phyloP scores from a whole-genome alignment of 345 rosid genomes.

The Eutrema japonicum region DNA sequence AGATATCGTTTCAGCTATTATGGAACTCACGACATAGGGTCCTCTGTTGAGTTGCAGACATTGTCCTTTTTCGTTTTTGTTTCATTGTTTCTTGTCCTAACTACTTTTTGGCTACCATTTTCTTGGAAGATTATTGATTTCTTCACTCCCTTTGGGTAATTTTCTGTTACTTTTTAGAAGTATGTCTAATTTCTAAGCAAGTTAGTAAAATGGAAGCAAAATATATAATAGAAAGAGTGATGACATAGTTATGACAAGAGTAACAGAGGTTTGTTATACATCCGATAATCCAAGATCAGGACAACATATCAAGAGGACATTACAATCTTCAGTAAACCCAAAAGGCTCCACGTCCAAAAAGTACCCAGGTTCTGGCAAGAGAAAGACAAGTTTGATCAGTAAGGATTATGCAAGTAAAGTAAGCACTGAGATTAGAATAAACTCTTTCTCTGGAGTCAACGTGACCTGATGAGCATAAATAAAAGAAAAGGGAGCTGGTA shows the following conservation, averaged over 20 bases:
- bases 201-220: background rate
- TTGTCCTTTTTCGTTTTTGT: background rate
- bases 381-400: conserved; percentile 11
- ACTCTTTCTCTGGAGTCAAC: conserved; percentile 5
- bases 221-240: background rate
- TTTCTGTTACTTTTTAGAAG: background rate
- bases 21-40: conserved; percentile 71
- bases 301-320: conserved; percentile 3
- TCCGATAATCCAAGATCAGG: background rate
- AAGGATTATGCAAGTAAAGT: conserved; percentile 3
- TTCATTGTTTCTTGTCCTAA: background rate
- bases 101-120: background rate
- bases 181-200: background rate
- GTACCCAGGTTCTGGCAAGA: conserved; percentile 26
- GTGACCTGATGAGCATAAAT: background rate
- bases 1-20: conserved; percentile 82
- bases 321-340: conserved; percentile 25
- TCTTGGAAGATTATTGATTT: background rate
- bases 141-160: background rate
- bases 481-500: background rate
- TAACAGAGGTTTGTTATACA: conserved; percentile 20
- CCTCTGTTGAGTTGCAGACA: background rate
- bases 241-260: conserved; percentile 10
- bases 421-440: background rate
- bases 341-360: conserved; percentile 25